These are phyloP conservation scores for Sclerotinia spermophila DNA, from an alignment of 2,329 filamentous ascomycete species.

Conservation along the genomic window DNA sequence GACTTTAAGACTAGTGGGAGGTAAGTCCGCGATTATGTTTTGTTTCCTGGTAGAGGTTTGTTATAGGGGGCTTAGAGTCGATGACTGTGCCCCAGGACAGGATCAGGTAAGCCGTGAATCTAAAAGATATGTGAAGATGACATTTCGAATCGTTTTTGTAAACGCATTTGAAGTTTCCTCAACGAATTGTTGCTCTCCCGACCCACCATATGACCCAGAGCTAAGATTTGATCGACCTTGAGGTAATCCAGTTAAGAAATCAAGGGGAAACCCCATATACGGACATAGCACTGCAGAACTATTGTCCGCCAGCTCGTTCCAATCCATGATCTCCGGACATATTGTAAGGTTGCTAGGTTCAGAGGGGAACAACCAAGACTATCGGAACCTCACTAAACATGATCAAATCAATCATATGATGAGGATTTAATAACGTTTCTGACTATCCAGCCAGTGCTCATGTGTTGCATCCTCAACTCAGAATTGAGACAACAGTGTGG, in stretches of 20 bases:
- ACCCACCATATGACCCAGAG: neutral
- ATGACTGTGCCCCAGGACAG: neutral
- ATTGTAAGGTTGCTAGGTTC: neutral
- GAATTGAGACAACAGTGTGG: neutral
- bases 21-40: neutral
- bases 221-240: neutral
- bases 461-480: neutral
- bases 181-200: neutral
- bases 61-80: neutral
- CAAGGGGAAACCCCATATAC: neutral
- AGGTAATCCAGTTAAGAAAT: neutral
- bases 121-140: neutral
- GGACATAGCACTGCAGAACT: neutral
- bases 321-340: neutral
- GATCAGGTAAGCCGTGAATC: neutral
- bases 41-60: neutral
- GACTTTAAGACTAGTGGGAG: neutral
- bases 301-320: neutral
- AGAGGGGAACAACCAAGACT: neutral
- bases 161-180: neutral
- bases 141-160: neutral
- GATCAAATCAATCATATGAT: neutral
- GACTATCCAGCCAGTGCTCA: neutral
- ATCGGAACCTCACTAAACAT: neutral
- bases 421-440: neutral